Percentiles rank a stretch among this genome's conserved stretches.
Evolutionary conservation across 768 basidiomycete genomes (phyloP).

Genomic region (Boletus huronensis): DNA sequence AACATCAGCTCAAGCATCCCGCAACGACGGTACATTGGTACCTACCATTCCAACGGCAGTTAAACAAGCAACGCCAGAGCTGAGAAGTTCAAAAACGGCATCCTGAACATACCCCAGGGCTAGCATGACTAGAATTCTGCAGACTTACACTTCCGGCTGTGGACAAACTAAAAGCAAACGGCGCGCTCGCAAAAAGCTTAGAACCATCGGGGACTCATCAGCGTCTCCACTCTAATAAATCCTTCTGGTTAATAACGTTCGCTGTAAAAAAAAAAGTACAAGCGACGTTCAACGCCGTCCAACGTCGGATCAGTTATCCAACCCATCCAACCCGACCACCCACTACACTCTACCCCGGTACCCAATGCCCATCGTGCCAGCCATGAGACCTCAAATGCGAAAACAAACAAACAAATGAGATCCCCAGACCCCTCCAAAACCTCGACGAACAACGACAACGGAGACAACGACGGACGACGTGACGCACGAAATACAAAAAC

Average conservation of each 20-base stretch:
- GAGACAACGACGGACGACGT: conserved; percentile 6
- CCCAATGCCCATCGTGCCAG: neutral
- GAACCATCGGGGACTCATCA: neutral
- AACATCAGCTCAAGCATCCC: too few species aligned
- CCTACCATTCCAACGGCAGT: too few species aligned
- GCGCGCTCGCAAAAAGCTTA: neutral
- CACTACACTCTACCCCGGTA: neutral
- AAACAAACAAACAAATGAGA: conserved; percentile 6
- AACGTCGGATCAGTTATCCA: conserved; percentile 3
- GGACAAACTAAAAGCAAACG: neutral
- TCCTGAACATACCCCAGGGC: neutral
- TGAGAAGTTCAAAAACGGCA: too few species aligned
- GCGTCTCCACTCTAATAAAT: conserved; percentile 9
- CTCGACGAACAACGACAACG: conserved; percentile 2
- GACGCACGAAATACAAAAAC: conserved; percentile 14
- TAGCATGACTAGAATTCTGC: too few species aligned
- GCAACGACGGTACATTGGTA: too few species aligned
- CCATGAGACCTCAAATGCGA: neutral
- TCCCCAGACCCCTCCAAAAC: neutral
- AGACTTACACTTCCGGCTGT: too few species aligned
- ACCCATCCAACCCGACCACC: neutral
- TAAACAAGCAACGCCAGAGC: too few species aligned
- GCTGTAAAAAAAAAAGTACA: conserved; percentile 19
- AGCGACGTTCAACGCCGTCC: conserved; percentile 15
- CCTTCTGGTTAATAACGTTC: conserved; percentile 19